Percentiles rank a stretch among this genome's conserved stretches.
Evolutionary conservation across 352 stramenopile species (phyloP).

Genomic region (Pythium oligandrum): DNA sequence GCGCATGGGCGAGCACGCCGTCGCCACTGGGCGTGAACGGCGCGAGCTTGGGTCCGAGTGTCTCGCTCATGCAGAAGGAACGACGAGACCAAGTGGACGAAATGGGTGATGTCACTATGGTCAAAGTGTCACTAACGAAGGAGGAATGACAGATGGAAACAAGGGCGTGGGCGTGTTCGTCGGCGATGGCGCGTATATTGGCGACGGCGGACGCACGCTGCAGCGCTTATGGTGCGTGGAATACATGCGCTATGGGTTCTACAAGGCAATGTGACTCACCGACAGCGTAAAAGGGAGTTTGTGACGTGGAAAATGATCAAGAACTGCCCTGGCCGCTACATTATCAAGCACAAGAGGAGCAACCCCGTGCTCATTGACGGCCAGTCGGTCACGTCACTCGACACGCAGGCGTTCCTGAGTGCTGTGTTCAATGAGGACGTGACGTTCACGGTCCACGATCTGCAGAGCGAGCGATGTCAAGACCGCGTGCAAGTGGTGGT

Average conservation of each 20-base stretch:
- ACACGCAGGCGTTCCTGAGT: slow-evolving; percentile 23
- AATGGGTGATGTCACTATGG: not conserved
- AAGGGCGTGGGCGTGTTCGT: slow-evolving; percentile 17
- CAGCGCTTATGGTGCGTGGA: slow-evolving; percentile 41
- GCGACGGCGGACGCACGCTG: slow-evolving; percentile 42
- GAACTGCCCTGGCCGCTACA: slow-evolving; percentile 60
- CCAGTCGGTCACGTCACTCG: slow-evolving; percentile 27
- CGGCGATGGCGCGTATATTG: slow-evolving; percentile 43
- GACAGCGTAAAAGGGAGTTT: slow-evolving; percentile 31
- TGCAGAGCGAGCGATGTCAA: slow-evolving; percentile 34
- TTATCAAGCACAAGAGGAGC: slow-evolving; percentile 49
- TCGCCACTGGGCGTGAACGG: slow-evolving; percentile 77
- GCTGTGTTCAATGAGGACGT: slow-evolving; percentile 12
- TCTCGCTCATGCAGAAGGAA: no score
- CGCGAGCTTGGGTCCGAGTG: slow-evolving; percentile 50
- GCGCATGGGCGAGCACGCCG: slow-evolving; percentile 49
- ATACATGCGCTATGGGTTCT: not conserved
- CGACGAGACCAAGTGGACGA: no score
- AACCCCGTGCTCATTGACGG: slow-evolving; percentile 28
- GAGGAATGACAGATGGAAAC: not conserved
- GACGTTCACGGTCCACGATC: slow-evolving; percentile 24
- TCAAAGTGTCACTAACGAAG: slow-evolving; percentile 6
- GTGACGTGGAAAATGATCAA: slow-evolving; percentile 69
- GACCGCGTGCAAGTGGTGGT: slow-evolving; percentile 54
- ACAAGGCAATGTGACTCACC: no score